Percentiles rank a stretch among this genome's conserved stretches.
These are phyloP conservation scores for Mortierella sp. DNA, from an alignment of 371 early-diverging fungal genomes.

Conservation along the genomic window DNA sequence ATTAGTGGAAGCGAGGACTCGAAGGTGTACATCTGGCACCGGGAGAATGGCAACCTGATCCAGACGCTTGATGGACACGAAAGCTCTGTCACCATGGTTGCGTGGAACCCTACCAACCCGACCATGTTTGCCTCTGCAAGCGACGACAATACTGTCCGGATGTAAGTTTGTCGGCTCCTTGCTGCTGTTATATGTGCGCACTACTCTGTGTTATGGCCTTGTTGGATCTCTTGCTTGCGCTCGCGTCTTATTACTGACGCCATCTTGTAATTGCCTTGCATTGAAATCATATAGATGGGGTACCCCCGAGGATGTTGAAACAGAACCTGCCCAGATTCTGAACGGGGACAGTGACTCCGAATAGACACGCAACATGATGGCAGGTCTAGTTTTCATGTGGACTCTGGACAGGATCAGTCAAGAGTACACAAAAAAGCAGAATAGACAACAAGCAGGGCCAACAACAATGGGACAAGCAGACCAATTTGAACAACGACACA, in stretches of 20 bases:
- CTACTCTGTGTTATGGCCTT: background rate
- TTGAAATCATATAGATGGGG: constrained; percentile 53
- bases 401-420: too few relatives aligned
- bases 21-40: constrained; percentile 92
- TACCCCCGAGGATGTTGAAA: constrained; percentile 49
- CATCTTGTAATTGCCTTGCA: background rate
- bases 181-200: too few relatives aligned
- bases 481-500: too few relatives aligned
- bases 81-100: constrained; percentile 87
- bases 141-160: constrained; percentile 93
- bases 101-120: constrained; percentile 81
- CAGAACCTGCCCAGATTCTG: constrained; percentile 20
- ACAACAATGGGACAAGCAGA: too few relatives aligned
- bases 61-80: constrained; percentile 87
- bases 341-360: constrained; percentile 21
- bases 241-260: background rate
- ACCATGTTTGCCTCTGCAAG: constrained; percentile 92
- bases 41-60: constrained; percentile 81
- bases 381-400: too few relatives aligned
- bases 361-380: background rate
- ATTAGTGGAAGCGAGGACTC: constrained; percentile 94
- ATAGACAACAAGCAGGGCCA: too few relatives aligned
- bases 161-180: constrained; percentile 69
- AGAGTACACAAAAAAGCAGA: too few relatives aligned
- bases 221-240: background rate